A percentile compares a stretch with the other conserved stretches of the same genome.
These are phyloP conservation scores for Schizochytrium sp. DNA, from an alignment of 108 stramenopile genomes.

Conservation along the genomic window DNA sequence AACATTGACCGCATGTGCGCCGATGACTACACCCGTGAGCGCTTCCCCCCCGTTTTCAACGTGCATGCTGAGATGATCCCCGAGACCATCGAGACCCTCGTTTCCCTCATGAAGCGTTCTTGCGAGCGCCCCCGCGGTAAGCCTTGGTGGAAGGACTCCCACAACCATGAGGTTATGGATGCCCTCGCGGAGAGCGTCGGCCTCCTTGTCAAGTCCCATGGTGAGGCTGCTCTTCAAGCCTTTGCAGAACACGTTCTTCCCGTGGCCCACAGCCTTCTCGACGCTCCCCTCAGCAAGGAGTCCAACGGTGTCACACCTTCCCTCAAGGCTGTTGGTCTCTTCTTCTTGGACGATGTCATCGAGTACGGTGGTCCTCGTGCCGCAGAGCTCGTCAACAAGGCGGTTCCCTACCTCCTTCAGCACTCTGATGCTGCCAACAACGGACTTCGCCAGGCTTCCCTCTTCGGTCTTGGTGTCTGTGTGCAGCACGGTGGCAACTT, in stretches of 20 bases:
- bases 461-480: conserved; percentile 31
- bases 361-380: conserved; percentile 49
- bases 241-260: conserved; percentile 42
- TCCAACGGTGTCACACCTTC: conserved; percentile 25
- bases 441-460: conserved; percentile 33
- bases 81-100: conserved; percentile 7
- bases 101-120: not conserved
- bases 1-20: not conserved
- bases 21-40: conserved; percentile 5
- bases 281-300: conserved; percentile 22
- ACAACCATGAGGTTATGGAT: conserved; percentile 50
- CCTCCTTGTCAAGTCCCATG: conserved; percentile 7
- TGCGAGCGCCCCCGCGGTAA: conserved; percentile 48
- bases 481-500: conserved; percentile 20
- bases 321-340: conserved; percentile 20
- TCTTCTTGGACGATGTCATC: conserved; percentile 29
- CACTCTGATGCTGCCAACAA: conserved; percentile 3
- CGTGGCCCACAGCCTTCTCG: conserved; percentile 16
- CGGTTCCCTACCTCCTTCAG: conserved; percentile 32
- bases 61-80: not conserved
- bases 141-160: conserved; percentile 48
- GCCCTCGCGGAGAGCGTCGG: conserved; percentile 20
- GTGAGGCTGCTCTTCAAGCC: conserved; percentile 51
- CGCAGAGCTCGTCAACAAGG: conserved; percentile 19
- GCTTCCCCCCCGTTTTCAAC: not conserved